Conservation (phyloP, 371 early-diverging fungal species). For the Blyttiomyces sp. region DNA sequence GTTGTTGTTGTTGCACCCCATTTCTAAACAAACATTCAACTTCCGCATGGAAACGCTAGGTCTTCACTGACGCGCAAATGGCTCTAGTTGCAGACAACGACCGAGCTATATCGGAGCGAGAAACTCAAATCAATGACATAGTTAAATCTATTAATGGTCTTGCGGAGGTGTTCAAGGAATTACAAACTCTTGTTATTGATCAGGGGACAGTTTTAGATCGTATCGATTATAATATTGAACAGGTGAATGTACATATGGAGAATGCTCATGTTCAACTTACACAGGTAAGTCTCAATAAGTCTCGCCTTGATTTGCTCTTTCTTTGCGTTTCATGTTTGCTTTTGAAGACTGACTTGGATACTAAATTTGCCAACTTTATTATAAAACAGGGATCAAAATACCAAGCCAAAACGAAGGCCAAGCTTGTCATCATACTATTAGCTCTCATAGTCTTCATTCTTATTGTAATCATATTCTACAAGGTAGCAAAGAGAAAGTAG, state of each 20-base stretch:
- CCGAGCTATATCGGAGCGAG: conserved; percentile 72
- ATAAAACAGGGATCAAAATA: conserved; percentile 28
- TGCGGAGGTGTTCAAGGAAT: conserved; percentile 86
- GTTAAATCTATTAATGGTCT: conserved; percentile 87
- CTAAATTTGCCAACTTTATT: not conserved
- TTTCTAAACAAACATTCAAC: not conserved
- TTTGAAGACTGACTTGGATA: not conserved
- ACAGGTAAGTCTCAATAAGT: conserved; percentile 62
- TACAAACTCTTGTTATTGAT: conserved; percentile 93
- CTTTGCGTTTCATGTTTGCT: not conserved
- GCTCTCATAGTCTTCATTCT: conserved; percentile 30
- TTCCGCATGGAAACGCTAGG: no score
- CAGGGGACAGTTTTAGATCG: conserved; percentile 96
- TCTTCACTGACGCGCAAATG: conserved; percentile 83
- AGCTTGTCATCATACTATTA: conserved; percentile 34
- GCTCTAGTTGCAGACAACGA: conserved; percentile 70
- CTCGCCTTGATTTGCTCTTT: no score
- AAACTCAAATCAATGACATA: conserved; percentile 87
- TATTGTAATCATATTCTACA: conserved; percentile 31
- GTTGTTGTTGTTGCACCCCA: no score
- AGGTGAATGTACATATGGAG: conserved; percentile 71
- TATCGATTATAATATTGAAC: conserved; percentile 96
- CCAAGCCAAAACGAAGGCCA: conserved; percentile 34
- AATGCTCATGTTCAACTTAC: conserved; percentile 81
- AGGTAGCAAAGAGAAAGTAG: conserved; percentile 6